Evolutionary conservation across 352 stramenopile species (phyloP), one percentile per base, ranked within the genome.

Genomic region (Globisporangium sylvaticum): DNA sequence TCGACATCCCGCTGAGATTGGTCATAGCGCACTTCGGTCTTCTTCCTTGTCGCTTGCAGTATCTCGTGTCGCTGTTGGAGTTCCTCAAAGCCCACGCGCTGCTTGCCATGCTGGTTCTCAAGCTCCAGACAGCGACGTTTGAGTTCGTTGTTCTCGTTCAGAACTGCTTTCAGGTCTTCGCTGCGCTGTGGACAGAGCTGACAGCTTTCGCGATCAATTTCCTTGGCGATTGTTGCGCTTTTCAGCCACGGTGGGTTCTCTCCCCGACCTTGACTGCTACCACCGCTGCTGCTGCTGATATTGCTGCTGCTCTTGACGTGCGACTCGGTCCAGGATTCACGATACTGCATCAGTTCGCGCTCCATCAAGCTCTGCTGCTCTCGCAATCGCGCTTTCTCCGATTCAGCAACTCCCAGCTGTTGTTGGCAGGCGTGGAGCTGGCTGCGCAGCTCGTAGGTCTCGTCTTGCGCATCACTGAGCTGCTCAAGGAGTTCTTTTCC

Each of bases 401-500:
- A 32, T 39, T 65, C 42, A 1, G 32, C 59, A 9, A 53, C 57
- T n/a, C 76, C 53, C 0, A 71, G 55, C 5, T 78, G 68, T 56
- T 64, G 32, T 42, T 78, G 69, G 7, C 61, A 69, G 44, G 46
- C 29, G 48, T 81, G 63, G 7, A 84, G 31, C 42, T 79, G 63
- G 24, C 74, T 69, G 14, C n/a, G 15, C 39, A 84, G 58, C 0
- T 56, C 48, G 27, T 76, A 57, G 2, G 65, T 50, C 42, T 87
- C 74, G 22, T 76, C 68, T 3, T 66, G 60, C n/a, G 67, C 69
- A 27, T 62, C 64, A 10, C 46, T 42, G 0, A 88, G 68, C 64
- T 87, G 75, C 32, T 84, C 66, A 9, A 89, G 66, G 44, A 90
- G 69, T 42, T 64, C 66, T 32, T 83, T 88, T 20, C 82, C 82